Percentiles rank a stretch among this genome's conserved stretches.
Evolutionary conservation across 495 filamentous ascomycete genomes (phyloP).

Genomic region (Penicillium paradoxum): DNA sequence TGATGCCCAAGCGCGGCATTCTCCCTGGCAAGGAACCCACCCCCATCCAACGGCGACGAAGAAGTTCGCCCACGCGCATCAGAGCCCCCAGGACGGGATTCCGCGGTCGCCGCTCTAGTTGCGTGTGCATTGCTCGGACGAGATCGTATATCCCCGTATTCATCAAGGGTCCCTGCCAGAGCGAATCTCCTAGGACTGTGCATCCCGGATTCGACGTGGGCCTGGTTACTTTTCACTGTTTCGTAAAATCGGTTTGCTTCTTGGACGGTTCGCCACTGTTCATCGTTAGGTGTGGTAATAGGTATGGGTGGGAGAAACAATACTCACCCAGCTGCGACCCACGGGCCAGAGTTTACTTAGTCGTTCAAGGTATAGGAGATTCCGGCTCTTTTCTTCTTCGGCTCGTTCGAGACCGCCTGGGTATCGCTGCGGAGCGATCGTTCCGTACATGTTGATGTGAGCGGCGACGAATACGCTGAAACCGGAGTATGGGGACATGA

Average conservation of each 20-base stretch:
- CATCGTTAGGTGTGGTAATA: background rate
- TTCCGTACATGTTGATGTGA: slow-evolving; percentile 46
- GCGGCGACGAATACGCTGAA: slow-evolving; percentile 44
- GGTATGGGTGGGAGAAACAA: background rate
- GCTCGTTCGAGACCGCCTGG: slow-evolving; percentile 36
- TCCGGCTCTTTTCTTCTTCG: slow-evolving; percentile 32
- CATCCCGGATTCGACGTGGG: slow-evolving; percentile 17
- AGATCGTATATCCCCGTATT: slow-evolving; percentile 44
- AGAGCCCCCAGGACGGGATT: slow-evolving; percentile 4
- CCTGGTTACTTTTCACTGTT: slow-evolving; percentile 29
- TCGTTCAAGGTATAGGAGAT: slow-evolving; percentile 36
- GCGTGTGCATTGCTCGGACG: slow-evolving; percentile 19
- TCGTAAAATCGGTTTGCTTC: slow-evolving; percentile 42
- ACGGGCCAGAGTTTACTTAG: slow-evolving; percentile 39
- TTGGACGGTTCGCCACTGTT: slow-evolving; percentile 39
- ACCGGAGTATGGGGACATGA: slow-evolving; percentile 42
- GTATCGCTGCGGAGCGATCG: slow-evolving; percentile 33
- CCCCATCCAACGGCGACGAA: slow-evolving; percentile 12
- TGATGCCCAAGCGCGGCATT: slow-evolving; percentile 12
- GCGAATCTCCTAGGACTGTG: slow-evolving; percentile 30
- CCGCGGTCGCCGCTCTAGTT: slow-evolving; percentile 12
- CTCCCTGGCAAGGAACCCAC: slow-evolving; percentile 11
- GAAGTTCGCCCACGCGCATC: background rate
- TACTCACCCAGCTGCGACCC: slow-evolving; percentile 37
- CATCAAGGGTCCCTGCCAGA: slow-evolving; percentile 36